Evolutionary conservation across 1,284 basidiomycete species (phyloP).

Genomic region (Somion occarium): DNA sequence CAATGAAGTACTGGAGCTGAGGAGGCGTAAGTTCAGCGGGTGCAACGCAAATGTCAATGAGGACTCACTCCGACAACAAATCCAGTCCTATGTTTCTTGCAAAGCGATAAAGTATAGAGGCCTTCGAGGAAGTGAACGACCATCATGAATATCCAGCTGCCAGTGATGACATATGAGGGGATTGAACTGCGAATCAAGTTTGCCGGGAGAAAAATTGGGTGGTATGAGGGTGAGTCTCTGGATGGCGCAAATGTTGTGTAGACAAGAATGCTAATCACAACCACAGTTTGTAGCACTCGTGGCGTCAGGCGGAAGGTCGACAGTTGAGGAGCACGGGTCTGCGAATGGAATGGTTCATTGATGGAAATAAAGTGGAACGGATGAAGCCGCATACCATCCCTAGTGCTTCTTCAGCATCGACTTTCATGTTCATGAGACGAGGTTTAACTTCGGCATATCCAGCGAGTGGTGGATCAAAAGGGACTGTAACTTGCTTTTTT

Average conservation of each 20-base stretch:
- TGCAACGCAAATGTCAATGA: not conserved
- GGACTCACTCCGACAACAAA: constrained; percentile 47
- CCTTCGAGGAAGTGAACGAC: constrained; percentile 45
- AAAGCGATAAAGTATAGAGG: constrained; percentile 49
- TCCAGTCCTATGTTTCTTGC: constrained; percentile 51
- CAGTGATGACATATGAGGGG: constrained; percentile 19
- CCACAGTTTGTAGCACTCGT: constrained; percentile 17
- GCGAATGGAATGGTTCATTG: constrained; percentile 1
- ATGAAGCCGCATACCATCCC: constrained; percentile 55
- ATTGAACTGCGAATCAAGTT: constrained; percentile 18
- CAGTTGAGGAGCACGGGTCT: constrained; percentile 64
- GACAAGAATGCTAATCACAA: constrained; percentile 30
- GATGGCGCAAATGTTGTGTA: constrained; percentile 38
- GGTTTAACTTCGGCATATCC: constrained; percentile 80
- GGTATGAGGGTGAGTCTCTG: constrained; percentile 14
- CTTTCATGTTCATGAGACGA: constrained; percentile 69
- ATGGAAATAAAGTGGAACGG: not conserved
- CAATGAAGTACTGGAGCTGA: constrained; percentile 47
- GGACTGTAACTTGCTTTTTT: constrained; percentile 47
- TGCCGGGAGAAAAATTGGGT: constrained; percentile 16
- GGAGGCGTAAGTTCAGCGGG: not conserved
- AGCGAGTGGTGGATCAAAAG: constrained; percentile 62
- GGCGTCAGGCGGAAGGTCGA: constrained; percentile 46
- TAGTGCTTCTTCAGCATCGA: constrained; percentile 63
- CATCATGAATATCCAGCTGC: constrained; percentile 27